phyloP scores from a whole-genome alignment of 805 yeast genomes.

The Candida tibetensis region DNA sequence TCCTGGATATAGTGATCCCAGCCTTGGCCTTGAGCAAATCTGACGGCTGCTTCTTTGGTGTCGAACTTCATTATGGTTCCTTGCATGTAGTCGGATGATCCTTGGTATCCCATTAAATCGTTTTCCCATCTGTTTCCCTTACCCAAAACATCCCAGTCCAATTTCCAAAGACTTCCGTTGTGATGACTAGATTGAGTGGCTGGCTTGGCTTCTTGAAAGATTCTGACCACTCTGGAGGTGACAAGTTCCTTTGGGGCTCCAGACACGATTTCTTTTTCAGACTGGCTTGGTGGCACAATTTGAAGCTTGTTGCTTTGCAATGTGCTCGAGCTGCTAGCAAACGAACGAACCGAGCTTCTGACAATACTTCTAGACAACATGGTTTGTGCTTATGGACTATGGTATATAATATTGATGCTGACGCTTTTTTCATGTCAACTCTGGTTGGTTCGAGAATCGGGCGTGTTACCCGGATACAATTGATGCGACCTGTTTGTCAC shows the following conservation, averaged over 20 bases:
- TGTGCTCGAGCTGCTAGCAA: constrained; percentile 17
- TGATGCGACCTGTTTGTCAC: background rate
- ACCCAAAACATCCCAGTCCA: constrained; percentile 80
- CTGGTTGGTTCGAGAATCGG: constrained; percentile 26
- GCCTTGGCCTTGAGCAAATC: constrained; percentile 80
- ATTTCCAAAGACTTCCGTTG: constrained; percentile 59
- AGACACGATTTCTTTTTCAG: constrained; percentile 57
- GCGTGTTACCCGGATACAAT: constrained; percentile 16
- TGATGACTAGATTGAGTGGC: constrained; percentile 76
- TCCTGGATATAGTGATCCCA: constrained; percentile 83
- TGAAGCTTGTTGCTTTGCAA: constrained; percentile 24
- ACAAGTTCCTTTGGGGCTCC: constrained; percentile 75
- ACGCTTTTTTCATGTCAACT: constrained; percentile 11
- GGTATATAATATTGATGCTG: constrained; percentile 1
- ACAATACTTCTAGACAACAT: constrained; percentile 26
- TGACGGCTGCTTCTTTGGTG: constrained; percentile 70
- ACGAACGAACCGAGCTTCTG: constrained; percentile 21
- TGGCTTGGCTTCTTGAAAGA: constrained; percentile 70
- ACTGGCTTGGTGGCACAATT: constrained; percentile 18
- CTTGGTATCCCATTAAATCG: constrained; percentile 82
- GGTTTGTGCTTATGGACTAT: constrained; percentile 2
- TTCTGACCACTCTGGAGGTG: constrained; percentile 66
- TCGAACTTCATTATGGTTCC: constrained; percentile 74
- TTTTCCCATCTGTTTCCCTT: constrained; percentile 87
- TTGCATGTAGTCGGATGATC: constrained; percentile 77